Base-by-base conservation (phyloP, 139 green algal species). In the Chlamydomonas sp. region DNA sequence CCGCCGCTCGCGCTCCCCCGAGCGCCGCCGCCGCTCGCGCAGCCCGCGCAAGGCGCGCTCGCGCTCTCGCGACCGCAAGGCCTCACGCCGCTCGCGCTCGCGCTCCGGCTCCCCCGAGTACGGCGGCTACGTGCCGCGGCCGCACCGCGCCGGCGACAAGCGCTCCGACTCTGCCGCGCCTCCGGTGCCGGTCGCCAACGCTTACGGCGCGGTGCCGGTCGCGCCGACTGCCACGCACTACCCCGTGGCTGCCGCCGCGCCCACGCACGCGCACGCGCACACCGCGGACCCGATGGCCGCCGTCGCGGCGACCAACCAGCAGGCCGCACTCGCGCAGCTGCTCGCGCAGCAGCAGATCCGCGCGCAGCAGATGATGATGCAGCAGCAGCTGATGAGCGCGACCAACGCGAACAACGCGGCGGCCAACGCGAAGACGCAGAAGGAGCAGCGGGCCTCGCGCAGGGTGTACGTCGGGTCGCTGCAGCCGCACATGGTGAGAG, bases 381-480 rank as follows among this genome's bases (percentile, higher is more conserved):
- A 69, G 62, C 62, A 69, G 22, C 62, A 69, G 26, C 22, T 69
- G 36, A 4, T 57, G 8, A 69, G 37, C 31, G 62, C 62, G 5
- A 26, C 35, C 10, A 8, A 4, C 20, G 62, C 35, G 4, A 69
- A 69, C 36, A 69, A 5, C 57, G 62, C 62, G 5, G 20, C 43
- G 13, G 43, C 43, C 43, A 54, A 54, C 43, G 43, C 43, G 16
- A 69, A 69, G 34, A 26, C 36, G 13, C 36, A 54, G 35, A 69
- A 69, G 34, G 62, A 69, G 37, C 22, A 24, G 8, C 31, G 62
- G 62, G 62, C 62, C 8, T 35, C 62, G 5, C 30, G 62, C 6
- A 20, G 62, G 3, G 62, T 69, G 20, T 69, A 69, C 57, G 62
- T 69, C 22, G 62, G 62, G 5, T 58, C 54, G 36, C 26, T 69